Conservation (phyloP, 2,329 filamentous ascomycete species). For the Colletotrichum tofieldiae region DNA sequence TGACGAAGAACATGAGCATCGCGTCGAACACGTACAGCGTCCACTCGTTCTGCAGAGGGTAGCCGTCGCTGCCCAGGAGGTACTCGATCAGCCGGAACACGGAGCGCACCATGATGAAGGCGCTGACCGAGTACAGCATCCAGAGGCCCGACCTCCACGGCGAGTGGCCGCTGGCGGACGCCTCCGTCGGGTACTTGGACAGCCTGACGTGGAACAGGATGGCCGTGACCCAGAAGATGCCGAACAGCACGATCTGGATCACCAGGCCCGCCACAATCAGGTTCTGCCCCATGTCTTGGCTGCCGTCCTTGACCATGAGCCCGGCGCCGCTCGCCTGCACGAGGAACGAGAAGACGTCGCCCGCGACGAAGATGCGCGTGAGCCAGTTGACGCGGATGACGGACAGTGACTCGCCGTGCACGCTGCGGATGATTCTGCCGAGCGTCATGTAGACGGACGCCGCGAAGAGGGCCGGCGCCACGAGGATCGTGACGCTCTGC, state of each 20-base stretch:
- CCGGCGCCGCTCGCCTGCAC: conserved; percentile 64
- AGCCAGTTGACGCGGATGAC: conserved; percentile 58
- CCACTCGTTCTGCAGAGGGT: conserved; percentile 68
- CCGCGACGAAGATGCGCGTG: conserved; percentile 69
- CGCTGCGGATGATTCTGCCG: conserved; percentile 58
- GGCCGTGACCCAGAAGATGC: conserved; percentile 66
- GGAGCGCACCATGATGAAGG: conserved; percentile 67
- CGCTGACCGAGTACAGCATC: conserved; percentile 67
- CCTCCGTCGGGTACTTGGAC: conserved; percentile 43
- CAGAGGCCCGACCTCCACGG: conserved; percentile 56
- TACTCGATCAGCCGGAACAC: conserved; percentile 73
- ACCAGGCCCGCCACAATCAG: conserved; percentile 71
- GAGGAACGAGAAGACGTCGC: conserved; percentile 68
- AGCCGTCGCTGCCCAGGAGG: conserved; percentile 63
- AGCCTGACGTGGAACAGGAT: conserved; percentile 63
- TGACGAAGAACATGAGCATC: conserved; percentile 66
- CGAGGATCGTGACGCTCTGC: conserved; percentile 60
- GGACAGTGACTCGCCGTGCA: conserved; percentile 54
- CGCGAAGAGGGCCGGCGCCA: conserved; percentile 65
- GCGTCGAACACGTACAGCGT: conserved; percentile 74
- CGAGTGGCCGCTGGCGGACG: conserved; percentile 41
- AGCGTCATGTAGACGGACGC: conserved; percentile 68
- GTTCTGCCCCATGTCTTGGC: conserved; percentile 59
- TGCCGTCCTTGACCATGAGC: conserved; percentile 48
- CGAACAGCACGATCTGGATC: conserved; percentile 72